Evolutionary conservation across 805 yeast species (phyloP).

Genomic region (Komagataella populi): DNA sequence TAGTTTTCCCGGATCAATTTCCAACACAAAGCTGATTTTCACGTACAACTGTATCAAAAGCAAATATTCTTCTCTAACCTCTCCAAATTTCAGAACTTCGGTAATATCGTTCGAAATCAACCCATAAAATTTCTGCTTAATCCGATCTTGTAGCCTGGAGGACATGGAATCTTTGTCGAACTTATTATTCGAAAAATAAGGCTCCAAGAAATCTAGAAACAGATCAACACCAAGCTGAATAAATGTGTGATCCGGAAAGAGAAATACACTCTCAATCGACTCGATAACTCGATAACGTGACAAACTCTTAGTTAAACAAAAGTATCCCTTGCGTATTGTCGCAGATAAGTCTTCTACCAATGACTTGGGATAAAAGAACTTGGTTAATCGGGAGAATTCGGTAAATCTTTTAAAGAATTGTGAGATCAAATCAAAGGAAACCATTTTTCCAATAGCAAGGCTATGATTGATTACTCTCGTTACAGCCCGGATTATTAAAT

Average conservation of each 20-base stretch:
- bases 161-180: neutral
- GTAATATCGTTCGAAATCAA: neutral
- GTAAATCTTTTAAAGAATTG: neutral
- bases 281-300: neutral
- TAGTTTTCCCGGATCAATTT: neutral
- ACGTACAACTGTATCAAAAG: neutral
- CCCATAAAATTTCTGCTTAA: neutral
- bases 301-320: neutral
- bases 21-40: neutral
- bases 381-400: neutral
- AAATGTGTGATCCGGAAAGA: neutral
- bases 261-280: neutral
- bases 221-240: neutral
- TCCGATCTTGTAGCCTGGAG: neutral
- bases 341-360: neutral
- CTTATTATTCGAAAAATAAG: neutral
- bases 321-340: neutral
- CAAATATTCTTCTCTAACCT: neutral
- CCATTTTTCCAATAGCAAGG: neutral
- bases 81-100: neutral
- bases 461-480: neutral
- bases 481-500: neutral
- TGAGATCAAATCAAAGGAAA: neutral
- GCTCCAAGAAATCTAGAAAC: neutral
- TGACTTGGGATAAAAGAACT: neutral